A percentile compares a stretch with the other conserved stretches of the same genome.
These are phyloP conservation scores for Neolentinus lepideus DNA, from an alignment of 1,284 basidiomycete genomes.

Conservation along the genomic window DNA sequence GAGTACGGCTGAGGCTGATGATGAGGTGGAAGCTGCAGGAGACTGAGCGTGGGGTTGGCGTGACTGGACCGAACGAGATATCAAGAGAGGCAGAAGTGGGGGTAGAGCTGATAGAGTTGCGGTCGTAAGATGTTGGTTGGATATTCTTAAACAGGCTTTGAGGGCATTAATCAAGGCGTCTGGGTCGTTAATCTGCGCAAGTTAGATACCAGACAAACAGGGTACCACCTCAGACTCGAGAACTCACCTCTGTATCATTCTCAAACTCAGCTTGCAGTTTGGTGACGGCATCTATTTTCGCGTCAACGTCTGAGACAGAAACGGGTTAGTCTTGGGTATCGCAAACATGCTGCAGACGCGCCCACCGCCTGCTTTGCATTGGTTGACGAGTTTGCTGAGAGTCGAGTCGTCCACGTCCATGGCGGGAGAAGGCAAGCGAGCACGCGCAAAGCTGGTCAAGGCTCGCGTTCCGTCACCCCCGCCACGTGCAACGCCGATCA, in stretches of 20 bases:
- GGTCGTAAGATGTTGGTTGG: constrained; percentile 78
- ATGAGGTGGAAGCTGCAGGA: constrained; percentile 39
- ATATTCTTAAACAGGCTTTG: constrained; percentile 69
- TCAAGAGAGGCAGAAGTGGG: constrained; percentile 48
- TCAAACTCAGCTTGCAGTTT: constrained; percentile 73
- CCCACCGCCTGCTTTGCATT: constrained; percentile 66
- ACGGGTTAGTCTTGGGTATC: background rate
- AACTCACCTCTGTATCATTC: constrained; percentile 51
- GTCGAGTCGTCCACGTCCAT: constrained; percentile 47
- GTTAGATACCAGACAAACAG: constrained; percentile 9
- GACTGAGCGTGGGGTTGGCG: constrained; percentile 23
- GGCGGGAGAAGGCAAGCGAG: constrained; percentile 9
- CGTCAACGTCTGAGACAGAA: constrained; percentile 57
- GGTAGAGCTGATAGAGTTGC: constrained; percentile 63
- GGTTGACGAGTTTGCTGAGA: constrained; percentile 55
- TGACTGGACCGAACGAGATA: constrained; percentile 23
- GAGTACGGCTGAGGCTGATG: constrained; percentile 34
- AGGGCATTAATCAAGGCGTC: constrained; percentile 63
- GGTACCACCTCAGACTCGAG: constrained; percentile 4
- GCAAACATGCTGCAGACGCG: background rate
- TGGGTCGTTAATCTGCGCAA: constrained; percentile 53
- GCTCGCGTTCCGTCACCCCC: background rate
- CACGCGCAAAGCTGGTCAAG: background rate
- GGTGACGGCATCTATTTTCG: constrained; percentile 69
- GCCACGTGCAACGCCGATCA: background rate